Base-by-base conservation (phyloP, 352 stramenopile genomes). In the Globisporangium cystogenes region DNA sequence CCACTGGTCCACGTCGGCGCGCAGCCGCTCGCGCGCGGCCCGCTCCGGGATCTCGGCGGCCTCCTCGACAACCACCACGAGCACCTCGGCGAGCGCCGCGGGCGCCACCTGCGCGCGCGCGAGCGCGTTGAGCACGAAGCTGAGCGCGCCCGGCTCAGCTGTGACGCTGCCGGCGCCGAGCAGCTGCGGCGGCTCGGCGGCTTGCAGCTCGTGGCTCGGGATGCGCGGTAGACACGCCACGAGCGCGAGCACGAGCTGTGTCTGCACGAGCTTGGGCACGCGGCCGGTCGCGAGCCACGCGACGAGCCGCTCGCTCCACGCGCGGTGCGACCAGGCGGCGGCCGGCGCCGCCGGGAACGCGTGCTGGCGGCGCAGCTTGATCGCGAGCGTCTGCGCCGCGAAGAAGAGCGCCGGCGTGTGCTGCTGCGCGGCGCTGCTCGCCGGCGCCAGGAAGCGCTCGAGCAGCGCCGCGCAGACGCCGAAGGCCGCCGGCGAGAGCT, bases 401-500 rank as follows among this genome's bases (percentile, higher is more conserved):
- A 93, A 93, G 64, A 91, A 93, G 24, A 87, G 63, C 21, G 80
- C 64, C 14, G 81, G 77, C 14, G 85, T 62, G 37, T 54, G 55
- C 29, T 62, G 55, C 12, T 51, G 45, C 46, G 62, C 23, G 58
- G 59, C 39, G 48, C n/a, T n/a, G n/a, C n/a, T n/a, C n/a, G n/a
- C 35, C 49, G 4, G 43, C 42, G 37, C 31, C 20, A 93, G 52
- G 40, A 85, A 73, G 44, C 72, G 70, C 51, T 91, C 78, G 41
- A 92, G 65, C 37, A 92, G 66, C 41, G 64, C 47, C 39, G 72
- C 57, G 46, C 78, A 86, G n/a, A 93, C 67, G 39, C 53, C 61
- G 59, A 92, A 92, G n/a, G 85, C 82, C 20, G 75, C 75, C n/a
- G 78, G 70, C 12, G 76, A 83, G 48, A 86, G 67, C 68, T 95